These are phyloP conservation scores for Taphrina wiesneri DNA, from an alignment of 1,139 yeast genomes.

Conservation along the genomic window DNA sequence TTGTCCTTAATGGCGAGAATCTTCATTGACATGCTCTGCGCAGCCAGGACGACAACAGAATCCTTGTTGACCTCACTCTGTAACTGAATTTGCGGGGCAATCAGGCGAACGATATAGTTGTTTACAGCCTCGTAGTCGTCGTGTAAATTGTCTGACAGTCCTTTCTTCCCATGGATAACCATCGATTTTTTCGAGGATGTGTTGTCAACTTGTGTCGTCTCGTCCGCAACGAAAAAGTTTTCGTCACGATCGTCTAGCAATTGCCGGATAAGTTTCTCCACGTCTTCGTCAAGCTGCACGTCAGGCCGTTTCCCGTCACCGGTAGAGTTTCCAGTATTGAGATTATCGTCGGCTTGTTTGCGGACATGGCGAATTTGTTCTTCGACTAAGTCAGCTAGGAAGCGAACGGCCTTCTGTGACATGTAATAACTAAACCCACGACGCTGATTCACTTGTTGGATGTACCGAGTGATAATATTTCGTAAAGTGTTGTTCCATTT, in stretches of 20 bases:
- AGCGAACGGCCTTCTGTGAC: slow-evolving; percentile 69
- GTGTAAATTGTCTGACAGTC: slow-evolving; percentile 52
- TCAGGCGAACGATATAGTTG: slow-evolving; percentile 66
- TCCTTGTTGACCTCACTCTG: slow-evolving; percentile 65
- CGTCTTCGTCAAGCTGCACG: slow-evolving; percentile 31
- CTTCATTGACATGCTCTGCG: slow-evolving; percentile 71
- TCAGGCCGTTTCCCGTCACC: slow-evolving; percentile 4
- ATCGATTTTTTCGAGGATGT: background rate
- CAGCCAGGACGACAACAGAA: slow-evolving; percentile 66
- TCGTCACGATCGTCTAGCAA: slow-evolving; percentile 37
- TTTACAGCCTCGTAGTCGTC: slow-evolving; percentile 56
- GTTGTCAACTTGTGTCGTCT: background rate
- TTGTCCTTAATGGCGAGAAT: slow-evolving; percentile 59
- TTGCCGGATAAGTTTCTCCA: slow-evolving; percentile 38
- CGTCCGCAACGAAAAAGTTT: slow-evolving; percentile 38
- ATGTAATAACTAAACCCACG: slow-evolving; percentile 61
- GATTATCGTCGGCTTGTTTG: slow-evolving; percentile 34
- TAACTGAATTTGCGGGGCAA: slow-evolving; percentile 84
- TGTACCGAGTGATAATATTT: slow-evolving; percentile 61
- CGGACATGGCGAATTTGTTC: slow-evolving; percentile 37
- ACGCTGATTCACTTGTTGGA: slow-evolving; percentile 61
- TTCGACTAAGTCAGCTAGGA: slow-evolving; percentile 57
- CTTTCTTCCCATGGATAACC: slow-evolving; percentile 48
- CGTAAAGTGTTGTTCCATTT: slow-evolving; percentile 76
- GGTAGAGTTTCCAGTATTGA: background rate